These are phyloP conservation scores for Priceomyces fermenticarens DNA, from an alignment of 805 yeast genomes.

Conservation along the genomic window DNA sequence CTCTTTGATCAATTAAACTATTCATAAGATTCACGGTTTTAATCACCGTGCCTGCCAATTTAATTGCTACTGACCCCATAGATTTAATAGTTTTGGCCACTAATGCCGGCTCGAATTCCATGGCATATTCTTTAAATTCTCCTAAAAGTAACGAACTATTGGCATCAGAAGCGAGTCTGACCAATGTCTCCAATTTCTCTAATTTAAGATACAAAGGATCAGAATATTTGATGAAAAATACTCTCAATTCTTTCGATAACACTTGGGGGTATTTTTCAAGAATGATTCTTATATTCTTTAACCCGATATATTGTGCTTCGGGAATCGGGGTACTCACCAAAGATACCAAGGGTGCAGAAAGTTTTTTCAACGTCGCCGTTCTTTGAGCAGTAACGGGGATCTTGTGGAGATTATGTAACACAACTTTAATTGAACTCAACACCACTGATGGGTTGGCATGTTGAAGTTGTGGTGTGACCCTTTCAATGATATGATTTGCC, in stretches of 20 bases:
- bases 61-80: conserved; percentile 70
- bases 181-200: conserved; percentile 73
- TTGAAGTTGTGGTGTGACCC: conserved; percentile 92
- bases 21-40: conserved; percentile 61
- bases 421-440: conserved; percentile 75
- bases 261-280: conserved; percentile 84
- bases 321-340: conserved; percentile 79
- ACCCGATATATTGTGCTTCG: conserved; percentile 91
- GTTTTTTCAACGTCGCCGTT: conserved; percentile 55
- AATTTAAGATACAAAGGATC: conserved; percentile 77
- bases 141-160: conserved; percentile 60
- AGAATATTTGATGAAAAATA: conserved; percentile 84
- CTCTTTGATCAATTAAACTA: conserved; percentile 60
- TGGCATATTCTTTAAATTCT: conserved; percentile 75
- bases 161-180: conserved; percentile 60
- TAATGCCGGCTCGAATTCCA: conserved; percentile 81
- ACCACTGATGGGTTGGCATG: conserved; percentile 97
- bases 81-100: conserved; percentile 65
- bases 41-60: conserved; percentile 49
- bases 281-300: conserved; percentile 85
- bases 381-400: conserved; percentile 41
- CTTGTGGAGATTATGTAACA: conserved; percentile 62
- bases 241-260: conserved; percentile 74
- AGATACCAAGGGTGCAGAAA: conserved; percentile 84
- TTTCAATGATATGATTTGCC: conserved; percentile 80